Conservation (phyloP, 2,329 filamentous ascomycete genomes). For the Acrocalymma vagum region DNA sequence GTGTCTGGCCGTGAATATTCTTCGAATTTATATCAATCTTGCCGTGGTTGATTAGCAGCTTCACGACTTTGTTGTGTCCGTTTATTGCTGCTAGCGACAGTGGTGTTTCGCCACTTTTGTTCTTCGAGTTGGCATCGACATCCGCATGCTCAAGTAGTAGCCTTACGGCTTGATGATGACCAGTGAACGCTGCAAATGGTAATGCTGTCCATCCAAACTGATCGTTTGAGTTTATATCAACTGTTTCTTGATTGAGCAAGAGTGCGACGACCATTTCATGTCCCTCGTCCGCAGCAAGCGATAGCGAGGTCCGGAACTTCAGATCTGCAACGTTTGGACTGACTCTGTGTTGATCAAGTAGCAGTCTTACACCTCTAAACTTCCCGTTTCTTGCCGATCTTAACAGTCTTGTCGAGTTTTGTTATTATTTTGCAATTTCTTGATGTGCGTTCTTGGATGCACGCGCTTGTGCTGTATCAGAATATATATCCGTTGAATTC, state of each 20-base stretch:
- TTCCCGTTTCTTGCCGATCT: too few species aligned
- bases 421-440: too few species aligned
- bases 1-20: constrained; percentile 3
- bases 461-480: too few species aligned
- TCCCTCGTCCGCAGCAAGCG: background rate
- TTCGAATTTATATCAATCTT: constrained; percentile 1
- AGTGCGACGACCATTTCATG: background rate
- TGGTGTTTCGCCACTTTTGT: constrained; percentile 4
- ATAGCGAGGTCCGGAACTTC: constrained; percentile 7
- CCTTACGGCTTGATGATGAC: background rate
- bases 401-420: too few species aligned
- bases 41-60: background rate
- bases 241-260: background rate
- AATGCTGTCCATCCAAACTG: constrained; percentile 2
- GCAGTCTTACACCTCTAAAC: too few species aligned
- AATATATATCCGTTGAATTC: too few species aligned
- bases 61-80: background rate
- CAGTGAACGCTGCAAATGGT: constrained; percentile 1
- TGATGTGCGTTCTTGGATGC: too few species aligned
- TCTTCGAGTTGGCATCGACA: constrained; percentile 18
- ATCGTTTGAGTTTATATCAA: constrained; percentile 1
- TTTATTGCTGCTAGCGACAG: constrained; percentile 2
- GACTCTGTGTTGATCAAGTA: too few species aligned
- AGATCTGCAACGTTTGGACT: too few species aligned
- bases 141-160: background rate